A percentile compares a stretch with the other conserved stretches of the same genome.
These are phyloP conservation scores for Parastagonospora avenae DNA, from an alignment of 2,329 filamentous ascomycete species.

Conservation along the genomic window DNA sequence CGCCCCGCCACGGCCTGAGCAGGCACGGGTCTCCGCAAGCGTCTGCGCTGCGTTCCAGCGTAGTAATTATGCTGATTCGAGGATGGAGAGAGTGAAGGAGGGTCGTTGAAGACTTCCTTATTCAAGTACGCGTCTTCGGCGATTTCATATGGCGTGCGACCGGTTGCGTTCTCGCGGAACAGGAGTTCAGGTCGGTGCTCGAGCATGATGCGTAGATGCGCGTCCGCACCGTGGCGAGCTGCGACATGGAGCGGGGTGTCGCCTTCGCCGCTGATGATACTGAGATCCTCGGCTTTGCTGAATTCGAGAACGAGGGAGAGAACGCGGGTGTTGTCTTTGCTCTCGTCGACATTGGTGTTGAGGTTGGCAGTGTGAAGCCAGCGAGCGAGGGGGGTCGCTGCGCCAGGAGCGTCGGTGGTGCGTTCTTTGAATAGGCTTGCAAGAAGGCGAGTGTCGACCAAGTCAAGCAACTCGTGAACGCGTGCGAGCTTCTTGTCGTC, in stretches of 20 bases:
- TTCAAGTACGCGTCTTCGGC: slow-evolving; percentile 61
- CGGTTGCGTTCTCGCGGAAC: slow-evolving; percentile 75
- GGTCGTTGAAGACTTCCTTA: slow-evolving; percentile 29
- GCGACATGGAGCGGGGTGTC: slow-evolving; percentile 68
- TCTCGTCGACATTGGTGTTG: background rate
- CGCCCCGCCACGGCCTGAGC: slow-evolving; percentile 6
- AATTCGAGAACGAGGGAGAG: slow-evolving; percentile 39
- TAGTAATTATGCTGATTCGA: background rate
- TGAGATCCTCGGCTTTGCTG: slow-evolving; percentile 55
- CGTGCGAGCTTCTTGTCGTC: slow-evolving; percentile 40
- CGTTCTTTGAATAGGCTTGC: slow-evolving; percentile 65
- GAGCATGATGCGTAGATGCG: slow-evolving; percentile 56
- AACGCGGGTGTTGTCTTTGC: background rate
- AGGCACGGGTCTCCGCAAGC: background rate
- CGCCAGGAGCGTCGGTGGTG: slow-evolving; percentile 54
- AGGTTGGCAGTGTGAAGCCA: slow-evolving; percentile 16
- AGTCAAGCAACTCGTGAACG: slow-evolving; percentile 55
- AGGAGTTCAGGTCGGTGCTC: slow-evolving; percentile 64
- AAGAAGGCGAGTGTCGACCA: slow-evolving; percentile 64
- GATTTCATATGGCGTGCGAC: slow-evolving; percentile 73
- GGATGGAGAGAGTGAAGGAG: slow-evolving; percentile 12
- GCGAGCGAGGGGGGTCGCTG: slow-evolving; percentile 67
- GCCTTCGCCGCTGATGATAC: slow-evolving; percentile 67
- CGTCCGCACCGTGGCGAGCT: slow-evolving; percentile 47
- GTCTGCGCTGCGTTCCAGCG: background rate